phyloP scores from a whole-genome alignment of 2,329 filamentous ascomycete species.

The Annulohypoxylon truncatum region DNA sequence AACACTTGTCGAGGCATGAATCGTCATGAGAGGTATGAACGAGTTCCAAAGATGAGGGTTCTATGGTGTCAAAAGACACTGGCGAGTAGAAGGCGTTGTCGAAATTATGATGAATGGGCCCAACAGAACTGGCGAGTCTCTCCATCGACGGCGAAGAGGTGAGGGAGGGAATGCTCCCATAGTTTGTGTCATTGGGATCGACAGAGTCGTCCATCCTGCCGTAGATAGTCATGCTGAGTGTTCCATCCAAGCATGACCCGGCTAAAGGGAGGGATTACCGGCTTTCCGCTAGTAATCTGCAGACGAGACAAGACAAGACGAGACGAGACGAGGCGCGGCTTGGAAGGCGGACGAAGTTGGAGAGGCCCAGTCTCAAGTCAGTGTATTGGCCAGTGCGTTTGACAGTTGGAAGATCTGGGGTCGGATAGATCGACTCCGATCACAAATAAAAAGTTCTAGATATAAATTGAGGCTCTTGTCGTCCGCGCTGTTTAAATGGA shows the following conservation, averaged over 20 bases:
- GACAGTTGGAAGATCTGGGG: conserved; percentile 9
- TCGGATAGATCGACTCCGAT: conserved; percentile 21
- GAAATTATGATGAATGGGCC: conserved; percentile 21
- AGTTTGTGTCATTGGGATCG: conserved; percentile 32
- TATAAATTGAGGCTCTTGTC: conserved; percentile 21
- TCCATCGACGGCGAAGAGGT: conserved; percentile 32
- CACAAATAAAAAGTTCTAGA: conserved; percentile 2
- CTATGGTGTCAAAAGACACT: conserved; percentile 24
- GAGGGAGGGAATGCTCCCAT: conserved; percentile 17
- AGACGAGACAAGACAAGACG: neutral
- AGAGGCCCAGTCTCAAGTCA: conserved; percentile 2
- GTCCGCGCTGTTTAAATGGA: conserved; percentile 2
- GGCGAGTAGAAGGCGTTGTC: conserved; percentile 34
- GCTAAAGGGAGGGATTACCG: neutral
- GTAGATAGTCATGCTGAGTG: conserved; percentile 24
- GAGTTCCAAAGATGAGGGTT: conserved; percentile 32
- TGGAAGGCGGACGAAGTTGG: neutral
- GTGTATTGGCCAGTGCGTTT: conserved; percentile 19
- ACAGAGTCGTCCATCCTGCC: conserved; percentile 32
- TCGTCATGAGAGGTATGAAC: conserved; percentile 41
- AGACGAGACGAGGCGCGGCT: neutral
- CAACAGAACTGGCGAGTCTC: conserved; percentile 16
- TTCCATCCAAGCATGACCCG: conserved; percentile 24
- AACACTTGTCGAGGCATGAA: conserved; percentile 37
- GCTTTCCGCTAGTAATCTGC: neutral